These are phyloP conservation scores for Septoria petroselini DNA, from an alignment of 2,329 filamentous ascomycete genomes.

Conservation along the genomic window DNA sequence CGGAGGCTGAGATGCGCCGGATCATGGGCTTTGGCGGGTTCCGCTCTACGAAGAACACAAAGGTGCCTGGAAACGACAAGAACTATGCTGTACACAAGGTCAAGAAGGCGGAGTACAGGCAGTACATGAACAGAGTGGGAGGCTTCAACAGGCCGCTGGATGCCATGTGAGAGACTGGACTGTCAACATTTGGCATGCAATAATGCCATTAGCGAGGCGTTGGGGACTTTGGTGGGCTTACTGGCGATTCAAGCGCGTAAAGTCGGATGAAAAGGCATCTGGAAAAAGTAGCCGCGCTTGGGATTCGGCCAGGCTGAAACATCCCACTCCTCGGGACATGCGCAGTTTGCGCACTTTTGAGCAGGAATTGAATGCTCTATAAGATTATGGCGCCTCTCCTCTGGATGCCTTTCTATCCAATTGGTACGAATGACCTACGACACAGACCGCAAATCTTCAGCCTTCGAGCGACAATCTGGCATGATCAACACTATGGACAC, in stretches of 20 bases:
- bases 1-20: conserved; percentile 69
- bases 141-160: conserved; percentile 70
- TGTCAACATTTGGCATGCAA: conserved; percentile 1
- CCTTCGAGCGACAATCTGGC: no score
- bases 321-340: neutral
- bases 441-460: no score
- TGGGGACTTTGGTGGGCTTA: neutral
- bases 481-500: no score
- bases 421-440: no score
- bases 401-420: neutral
- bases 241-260: neutral
- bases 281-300: no score
- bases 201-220: conserved; percentile 24
- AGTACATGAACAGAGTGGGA: conserved; percentile 89
- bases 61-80: conserved; percentile 78
- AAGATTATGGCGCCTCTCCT: neutral
- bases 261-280: no score
- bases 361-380: conserved; percentile 2
- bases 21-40: conserved; percentile 91
- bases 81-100: conserved; percentile 80
- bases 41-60: conserved; percentile 80
- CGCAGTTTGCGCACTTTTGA: conserved; percentile 9
- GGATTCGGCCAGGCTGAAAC: no score
- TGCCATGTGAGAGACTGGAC: conserved; percentile 29
- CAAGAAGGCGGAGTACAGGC: conserved; percentile 90